Base-by-base conservation (phyloP, 306 rosid species). In the Prunus davidiana region DNA sequence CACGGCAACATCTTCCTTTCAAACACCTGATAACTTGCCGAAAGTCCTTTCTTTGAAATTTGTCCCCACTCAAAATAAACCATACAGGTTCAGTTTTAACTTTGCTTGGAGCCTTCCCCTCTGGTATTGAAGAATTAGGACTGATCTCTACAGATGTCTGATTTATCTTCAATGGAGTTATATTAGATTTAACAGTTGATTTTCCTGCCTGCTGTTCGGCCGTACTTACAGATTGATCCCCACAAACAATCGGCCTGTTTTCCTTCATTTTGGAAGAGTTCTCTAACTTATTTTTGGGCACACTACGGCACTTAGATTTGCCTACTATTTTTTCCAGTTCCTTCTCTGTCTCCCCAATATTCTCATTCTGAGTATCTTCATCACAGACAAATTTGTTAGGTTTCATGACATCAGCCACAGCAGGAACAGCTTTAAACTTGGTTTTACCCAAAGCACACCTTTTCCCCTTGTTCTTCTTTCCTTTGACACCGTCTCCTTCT, bases 1-100 rank as follows among this genome's bases (percentile, higher is more conserved):
- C 96, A 60, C 96, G 88, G 83, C 97, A 91, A 80, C 83, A 86
- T 71, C 82, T 89, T 78, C 96, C 99, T 81, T 87, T 90, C 82
- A 95, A 84, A 47, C 82, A 80, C 88, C 84, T 89, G 62, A 95
- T 89, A 55, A 87, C 80, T 78, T 88, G 87, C 75, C 91, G 96
- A 83, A 86, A 89, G 84, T 90, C 96, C 87, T 89, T 95, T 68
- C 97, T 85, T 73, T 88, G 89, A 16, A 89, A 75, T 49, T 90
- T 86, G 78, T 90, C 93, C 14, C 97, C 97, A 60, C 92, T 90
- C 78, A 92, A 80, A 80, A 91, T 86, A 78, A 92, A 92, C 82
- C 87, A 88, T 9, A 57, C 73, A 19, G 93, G 86, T 77, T 90
- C 92, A 58, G 64, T 47, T 78, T 81, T 84, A 61, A 43, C 78